phyloP scores from a whole-genome alignment of 176 grass and related monocot genomes.

The Areca catechu region DNA sequence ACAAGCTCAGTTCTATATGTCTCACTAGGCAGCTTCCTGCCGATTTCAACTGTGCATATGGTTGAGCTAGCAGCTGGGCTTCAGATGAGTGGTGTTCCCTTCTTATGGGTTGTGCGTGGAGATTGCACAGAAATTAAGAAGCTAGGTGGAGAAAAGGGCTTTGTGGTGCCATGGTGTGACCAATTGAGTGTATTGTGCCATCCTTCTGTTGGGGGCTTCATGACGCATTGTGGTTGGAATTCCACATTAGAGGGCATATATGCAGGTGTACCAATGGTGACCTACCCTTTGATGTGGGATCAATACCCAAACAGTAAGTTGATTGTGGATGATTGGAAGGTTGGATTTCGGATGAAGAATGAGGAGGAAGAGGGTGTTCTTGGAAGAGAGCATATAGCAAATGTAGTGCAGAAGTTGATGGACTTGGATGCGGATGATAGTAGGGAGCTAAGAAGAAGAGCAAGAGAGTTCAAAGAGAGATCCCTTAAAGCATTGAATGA shows the following conservation, averaged over 20 bases:
- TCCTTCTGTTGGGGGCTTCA: conserved; percentile 13
- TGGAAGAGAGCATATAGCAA: conserved; percentile 10
- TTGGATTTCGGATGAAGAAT: conserved; percentile 1
- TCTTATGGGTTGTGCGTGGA: too few species aligned
- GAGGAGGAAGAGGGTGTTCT: too few species aligned
- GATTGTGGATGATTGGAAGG: conserved; percentile 19
- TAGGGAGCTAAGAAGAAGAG: conserved; percentile 8
- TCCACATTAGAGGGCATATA: conserved; percentile 15
- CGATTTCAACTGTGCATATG: conserved; percentile 8
- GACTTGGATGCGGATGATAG: conserved; percentile 11
- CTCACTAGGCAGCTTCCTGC: conserved; percentile 15
- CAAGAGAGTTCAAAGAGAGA: conserved; percentile 14
- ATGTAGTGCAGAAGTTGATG: conserved; percentile 10
- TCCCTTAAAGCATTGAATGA: not conserved
- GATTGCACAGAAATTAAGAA: not conserved
- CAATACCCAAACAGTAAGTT: conserved; percentile 22
- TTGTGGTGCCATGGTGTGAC: conserved; percentile 20
- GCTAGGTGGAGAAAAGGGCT: conserved; percentile 1
- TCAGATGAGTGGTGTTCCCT: not conserved
- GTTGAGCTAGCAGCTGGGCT: conserved; percentile 10
- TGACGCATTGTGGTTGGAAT: not conserved
- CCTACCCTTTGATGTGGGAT: conserved; percentile 18
- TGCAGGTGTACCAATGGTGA: conserved; percentile 9
- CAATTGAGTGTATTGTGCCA: conserved; percentile 18
- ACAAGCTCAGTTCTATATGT: conserved; percentile 7